Evolutionary conservation across 768 basidiomycete species (phyloP).

Genomic region (Rhizopogon roseolus): DNA sequence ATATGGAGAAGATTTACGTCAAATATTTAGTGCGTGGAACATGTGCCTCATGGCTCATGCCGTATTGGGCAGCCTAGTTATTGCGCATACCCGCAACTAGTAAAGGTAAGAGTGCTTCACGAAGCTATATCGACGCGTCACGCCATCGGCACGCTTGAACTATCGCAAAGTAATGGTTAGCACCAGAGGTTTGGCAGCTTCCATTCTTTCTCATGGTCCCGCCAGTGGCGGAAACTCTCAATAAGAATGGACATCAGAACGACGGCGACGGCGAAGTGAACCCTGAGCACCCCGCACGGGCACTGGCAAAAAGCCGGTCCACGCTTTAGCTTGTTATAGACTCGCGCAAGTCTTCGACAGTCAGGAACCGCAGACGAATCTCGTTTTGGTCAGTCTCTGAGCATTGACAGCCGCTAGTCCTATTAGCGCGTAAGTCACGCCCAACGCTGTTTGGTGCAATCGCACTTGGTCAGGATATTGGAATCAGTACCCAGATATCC

Average conservation of each 20-base stretch:
- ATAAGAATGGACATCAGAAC: no score
- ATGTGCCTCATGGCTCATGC: no score
- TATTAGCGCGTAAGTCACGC: background rate
- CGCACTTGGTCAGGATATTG: slow-evolving; percentile 9
- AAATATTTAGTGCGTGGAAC: no score
- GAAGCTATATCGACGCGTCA: no score
- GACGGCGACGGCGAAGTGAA: no score
- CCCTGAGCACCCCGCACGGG: background rate
- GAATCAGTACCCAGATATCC: slow-evolving; percentile 2
- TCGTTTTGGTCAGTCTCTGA: background rate
- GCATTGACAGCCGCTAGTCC: background rate
- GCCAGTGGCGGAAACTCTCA: background rate
- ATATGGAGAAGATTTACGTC: no score
- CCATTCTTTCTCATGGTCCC: background rate
- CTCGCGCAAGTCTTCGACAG: background rate
- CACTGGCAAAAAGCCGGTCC: background rate
- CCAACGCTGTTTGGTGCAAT: slow-evolving; percentile 3
- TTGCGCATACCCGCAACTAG: no score
- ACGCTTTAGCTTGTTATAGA: background rate
- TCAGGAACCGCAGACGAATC: background rate
- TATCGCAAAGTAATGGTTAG: no score
- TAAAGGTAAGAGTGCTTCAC: no score
- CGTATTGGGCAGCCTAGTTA: no score
- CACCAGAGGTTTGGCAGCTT: no score
- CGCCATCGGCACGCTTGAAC: no score